Percentiles rank a stretch among this genome's conserved stretches.
Conservation (phyloP, 257 asterid genomes). For the Paraleonurus japonicus region DNA sequence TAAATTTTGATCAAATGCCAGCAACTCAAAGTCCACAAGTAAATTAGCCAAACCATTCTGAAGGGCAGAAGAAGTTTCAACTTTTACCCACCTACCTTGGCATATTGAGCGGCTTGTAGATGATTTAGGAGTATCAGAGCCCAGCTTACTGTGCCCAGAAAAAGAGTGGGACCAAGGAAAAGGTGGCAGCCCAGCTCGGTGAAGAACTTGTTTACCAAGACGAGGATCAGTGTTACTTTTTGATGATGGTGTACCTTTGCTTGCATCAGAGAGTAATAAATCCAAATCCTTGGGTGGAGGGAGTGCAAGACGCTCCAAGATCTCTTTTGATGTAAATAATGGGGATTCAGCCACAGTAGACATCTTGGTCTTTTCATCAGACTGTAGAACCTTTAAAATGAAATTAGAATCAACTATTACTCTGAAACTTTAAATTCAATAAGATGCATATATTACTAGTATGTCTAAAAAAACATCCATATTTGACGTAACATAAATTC, state of each 20-base stretch:
- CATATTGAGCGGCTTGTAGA: slow-evolving; percentile 61
- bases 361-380: slow-evolving; percentile 38
- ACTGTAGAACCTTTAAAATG: slow-evolving; percentile 45
- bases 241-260: slow-evolving; percentile 54
- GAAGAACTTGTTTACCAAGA: slow-evolving; percentile 47
- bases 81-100: slow-evolving; percentile 83
- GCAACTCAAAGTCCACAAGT: slow-evolving; percentile 55
- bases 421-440: not conserved
- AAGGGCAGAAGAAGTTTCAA: slow-evolving; percentile 42
- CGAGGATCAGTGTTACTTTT: slow-evolving; percentile 63
- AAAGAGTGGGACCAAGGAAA: slow-evolving; percentile 86
- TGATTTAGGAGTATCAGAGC: slow-evolving; percentile 64
- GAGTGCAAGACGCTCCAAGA: slow-evolving; percentile 73
- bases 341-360: slow-evolving; percentile 36
- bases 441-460: slow-evolving; percentile 10
- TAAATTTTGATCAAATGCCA: slow-evolving; percentile 59
- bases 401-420: slow-evolving; percentile 22
- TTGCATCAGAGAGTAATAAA: slow-evolving; percentile 65
- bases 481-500: not conserved
- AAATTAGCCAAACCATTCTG: slow-evolving; percentile 48
- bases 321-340: slow-evolving; percentile 48
- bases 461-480: slow-evolving; percentile 4
- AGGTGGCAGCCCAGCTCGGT: slow-evolving; percentile 81
- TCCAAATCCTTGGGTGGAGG: slow-evolving; percentile 82
- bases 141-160: slow-evolving; percentile 62